A percentile compares a stretch with the other conserved stretches of the same genome.
These are phyloP conservation scores for Dryas drummondii DNA, from an alignment of 306 rosid species.

Conservation along the genomic window DNA sequence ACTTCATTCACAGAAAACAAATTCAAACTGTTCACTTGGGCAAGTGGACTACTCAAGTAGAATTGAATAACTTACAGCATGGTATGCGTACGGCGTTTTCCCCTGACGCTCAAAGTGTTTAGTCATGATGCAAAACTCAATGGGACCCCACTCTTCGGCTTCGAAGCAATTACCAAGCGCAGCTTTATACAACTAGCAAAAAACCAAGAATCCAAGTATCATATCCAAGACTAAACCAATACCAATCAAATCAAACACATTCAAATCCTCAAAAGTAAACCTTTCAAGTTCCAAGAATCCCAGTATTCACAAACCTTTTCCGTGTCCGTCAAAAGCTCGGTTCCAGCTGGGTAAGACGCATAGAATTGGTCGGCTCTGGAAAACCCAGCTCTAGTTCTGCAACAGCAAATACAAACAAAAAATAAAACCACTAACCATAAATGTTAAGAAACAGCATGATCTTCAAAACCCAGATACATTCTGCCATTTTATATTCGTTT, in stretches of 20 bases:
- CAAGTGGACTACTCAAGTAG: not conserved
- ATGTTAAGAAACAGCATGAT: conserved; percentile 12
- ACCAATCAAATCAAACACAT: not conserved
- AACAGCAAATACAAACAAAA: conserved; percentile 25
- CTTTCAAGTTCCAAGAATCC: not conserved
- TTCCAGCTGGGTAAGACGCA: conserved; percentile 93
- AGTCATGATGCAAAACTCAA: conserved; percentile 83
- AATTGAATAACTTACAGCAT: conserved; percentile 60
- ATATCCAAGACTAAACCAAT: conserved; percentile 3
- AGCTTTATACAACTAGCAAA: conserved; percentile 72
- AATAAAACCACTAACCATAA: not conserved
- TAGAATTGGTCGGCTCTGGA: conserved; percentile 94
- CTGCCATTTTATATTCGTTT: not conserved
- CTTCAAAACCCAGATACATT: not conserved
- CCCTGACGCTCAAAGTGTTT: conserved; percentile 95
- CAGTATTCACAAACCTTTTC: conserved; percentile 48
- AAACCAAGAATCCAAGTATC: conserved; percentile 5
- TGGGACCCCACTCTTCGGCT: conserved; percentile 87
- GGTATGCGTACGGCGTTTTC: conserved; percentile 83
- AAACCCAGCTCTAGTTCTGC: conserved; percentile 93
- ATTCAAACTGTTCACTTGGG: not conserved
- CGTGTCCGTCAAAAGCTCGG: conserved; percentile 84
- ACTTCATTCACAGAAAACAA: not conserved
- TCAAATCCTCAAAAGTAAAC: not conserved
- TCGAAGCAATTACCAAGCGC: conserved; percentile 92